Base-by-base conservation (phyloP, 371 early-diverging fungal genomes). In the Batrachochytrium dendrobatidis region DNA sequence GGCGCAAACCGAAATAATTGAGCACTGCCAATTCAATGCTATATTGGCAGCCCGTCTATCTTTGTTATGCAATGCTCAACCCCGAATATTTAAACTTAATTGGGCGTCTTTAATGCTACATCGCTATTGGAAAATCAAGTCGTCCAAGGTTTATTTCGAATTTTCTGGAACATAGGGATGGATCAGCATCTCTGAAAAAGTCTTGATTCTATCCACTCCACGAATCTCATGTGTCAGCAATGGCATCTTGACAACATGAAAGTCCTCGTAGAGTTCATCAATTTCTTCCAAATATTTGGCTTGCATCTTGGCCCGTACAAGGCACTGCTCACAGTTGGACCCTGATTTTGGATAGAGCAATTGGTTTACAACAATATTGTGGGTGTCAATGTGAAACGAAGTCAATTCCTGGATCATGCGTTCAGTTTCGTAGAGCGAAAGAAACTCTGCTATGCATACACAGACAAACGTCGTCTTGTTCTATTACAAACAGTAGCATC, bases 331-430 rank as follows among this genome's bases (percentile, higher is more conserved):
- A 77, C 98, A 95, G 71, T 85, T 89, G 24, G 93, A 90, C 31
- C 77, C 87, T 75, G 50, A 80, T 67, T 89, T 89, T 48, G 98
- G 98, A 78, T 89, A 93, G 67, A 98, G 73, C 56, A 98, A 78
- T 82, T 98, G 98, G 74, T 98, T 98, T 62, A 97, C 97, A 34
- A 98, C 88, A 65, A 98, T 97, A 71, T 97, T 98, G 81, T 98
- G 97, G 10, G 96, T 96, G 70, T 98, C 98, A 53, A 98, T 98
- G 55, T 92, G 84, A 71, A 91, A 95, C 25, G 86, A 79, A 3
- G 94, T 92, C 68, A 98, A 80, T 74, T 98, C 98, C 74, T 98
- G 97, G 67, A 98, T 92, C 91, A 98, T 91, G 60, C 98, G 87
- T 73, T 98, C 98, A 0, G 97, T 98, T 70, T 98, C 98, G 77